Evolutionary conservation across 345 rosid genomes (phyloP), one percentile per base, ranked within the genome.

Genomic region (Syzygium grande): DNA sequence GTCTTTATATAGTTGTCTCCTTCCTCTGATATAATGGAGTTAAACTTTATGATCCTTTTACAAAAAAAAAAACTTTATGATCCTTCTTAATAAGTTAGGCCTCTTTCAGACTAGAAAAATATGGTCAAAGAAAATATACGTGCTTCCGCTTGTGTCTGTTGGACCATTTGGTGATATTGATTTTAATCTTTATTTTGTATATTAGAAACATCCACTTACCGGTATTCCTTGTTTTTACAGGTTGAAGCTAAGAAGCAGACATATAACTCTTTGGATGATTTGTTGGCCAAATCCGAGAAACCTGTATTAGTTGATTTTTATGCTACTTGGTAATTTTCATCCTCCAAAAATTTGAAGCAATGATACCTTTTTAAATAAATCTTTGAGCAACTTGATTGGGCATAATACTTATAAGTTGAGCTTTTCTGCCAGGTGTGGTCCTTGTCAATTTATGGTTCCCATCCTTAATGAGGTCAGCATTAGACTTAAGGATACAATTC

Each of bases 381-480:
- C 23, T 6, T 85, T 19, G 5, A 55, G 52, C 43, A 0, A 19
- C 73, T 61, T 61, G 29, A 27, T 86, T 49, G 87, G n/a, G 49
- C 46, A 68, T 68, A 4, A 49, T 86, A 51, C 27, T 21, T 65
- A 68, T 22, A 86, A 53, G 27, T 86, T 4, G 5, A 73, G 51
- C 38, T 83, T 51, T 86, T 88, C 17, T 91, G 88, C 89, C 91
- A 96, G 99, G 99, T 97, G 99, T 84, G 99, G 99, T 68, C 99
- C 99, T 85, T 97, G 99, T 78, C 97, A 97, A 89, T 91, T 94
- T 90, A 97, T 97, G 99, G 94, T 92, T 89, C 97, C 99, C 5
- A 88, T 96, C 91, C 97, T 97, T 25, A 86, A 92, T 86, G 95
- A 96, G 93, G 98, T 97, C 77, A 89, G 97, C 91, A 88, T 87